Percentiles rank a stretch among this genome's conserved stretches.
Conservation (phyloP, 2,329 filamentous ascomycete species). For the Alternaria triticimaculans region DNA sequence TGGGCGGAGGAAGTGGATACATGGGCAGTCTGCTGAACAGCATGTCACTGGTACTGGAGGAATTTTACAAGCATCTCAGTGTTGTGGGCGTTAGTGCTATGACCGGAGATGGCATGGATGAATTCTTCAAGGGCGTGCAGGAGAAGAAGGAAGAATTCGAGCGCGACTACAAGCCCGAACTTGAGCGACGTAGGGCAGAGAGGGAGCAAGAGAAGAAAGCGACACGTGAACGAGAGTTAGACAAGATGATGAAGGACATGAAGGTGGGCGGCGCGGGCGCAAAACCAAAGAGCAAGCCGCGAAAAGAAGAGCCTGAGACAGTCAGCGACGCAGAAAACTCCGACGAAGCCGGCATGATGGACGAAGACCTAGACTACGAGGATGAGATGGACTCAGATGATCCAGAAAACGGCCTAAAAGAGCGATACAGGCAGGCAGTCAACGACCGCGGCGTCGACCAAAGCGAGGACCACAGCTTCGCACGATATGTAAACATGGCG, state of each 20-base stretch:
- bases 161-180: slow-evolving; percentile 87
- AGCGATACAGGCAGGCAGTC: slow-evolving; percentile 79
- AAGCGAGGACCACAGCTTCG: slow-evolving; percentile 60
- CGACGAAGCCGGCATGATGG: slow-evolving; percentile 60
- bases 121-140: slow-evolving; percentile 89
- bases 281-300: slow-evolving; percentile 44
- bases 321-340: slow-evolving; percentile 60
- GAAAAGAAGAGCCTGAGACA: slow-evolving; percentile 57
- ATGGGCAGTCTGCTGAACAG: slow-evolving; percentile 96
- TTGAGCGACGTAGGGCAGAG: slow-evolving; percentile 78
- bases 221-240: slow-evolving; percentile 79
- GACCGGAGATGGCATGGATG: slow-evolving; percentile 87
- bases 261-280: slow-evolving; percentile 55
- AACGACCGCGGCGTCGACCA: slow-evolving; percentile 54
- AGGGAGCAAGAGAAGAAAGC: slow-evolving; percentile 77
- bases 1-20: slow-evolving; percentile 80
- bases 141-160: slow-evolving; percentile 89
- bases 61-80: slow-evolving; percentile 93
- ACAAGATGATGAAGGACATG: slow-evolving; percentile 96
- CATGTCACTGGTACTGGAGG: slow-evolving; percentile 96
- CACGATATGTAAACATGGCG: slow-evolving; percentile 54
- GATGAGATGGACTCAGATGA: slow-evolving; percentile 66
- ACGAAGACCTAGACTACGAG: slow-evolving; percentile 57
- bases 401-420: slow-evolving; percentile 68
- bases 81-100: slow-evolving; percentile 94